Percentiles rank a stretch among this genome's conserved stretches.
These are phyloP conservation scores for Tetratostichococcus sp. DNA, from an alignment of 139 green algal genomes.

Conservation along the genomic window DNA sequence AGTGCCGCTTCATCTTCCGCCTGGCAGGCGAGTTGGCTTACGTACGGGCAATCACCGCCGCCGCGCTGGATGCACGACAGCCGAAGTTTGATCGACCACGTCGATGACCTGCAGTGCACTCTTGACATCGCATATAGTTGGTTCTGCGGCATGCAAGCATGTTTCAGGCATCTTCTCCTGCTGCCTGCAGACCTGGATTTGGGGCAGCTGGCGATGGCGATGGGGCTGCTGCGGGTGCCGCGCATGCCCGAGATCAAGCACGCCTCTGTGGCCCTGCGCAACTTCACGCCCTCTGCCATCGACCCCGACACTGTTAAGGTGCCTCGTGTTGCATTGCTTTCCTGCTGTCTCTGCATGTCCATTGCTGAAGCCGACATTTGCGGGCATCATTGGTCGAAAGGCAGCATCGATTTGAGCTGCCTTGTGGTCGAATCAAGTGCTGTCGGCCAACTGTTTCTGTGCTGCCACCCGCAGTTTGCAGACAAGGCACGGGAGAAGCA, in stretches of 20 bases:
- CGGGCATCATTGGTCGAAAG: too few relatives aligned
- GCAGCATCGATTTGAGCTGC: too few relatives aligned
- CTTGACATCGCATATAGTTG: too few relatives aligned
- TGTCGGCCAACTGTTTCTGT: neutral
- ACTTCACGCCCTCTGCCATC: constrained; percentile 50
- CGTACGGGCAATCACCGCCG: too few relatives aligned
- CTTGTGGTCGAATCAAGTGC: too few relatives aligned
- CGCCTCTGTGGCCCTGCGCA: constrained; percentile 15
- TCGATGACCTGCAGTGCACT: too few relatives aligned
- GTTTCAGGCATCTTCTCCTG: too few relatives aligned
- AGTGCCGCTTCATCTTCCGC: constrained; percentile 92
- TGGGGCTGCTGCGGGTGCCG: constrained; percentile 86
- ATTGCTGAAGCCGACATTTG: too few relatives aligned
- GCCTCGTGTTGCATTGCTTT: neutral
- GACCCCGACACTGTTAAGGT: constrained; percentile 58
- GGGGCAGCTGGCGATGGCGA: constrained; percentile 62
- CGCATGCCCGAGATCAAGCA: constrained; percentile 86
- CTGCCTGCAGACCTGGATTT: constrained; percentile 61
- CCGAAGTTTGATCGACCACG: too few relatives aligned
- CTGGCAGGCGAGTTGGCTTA: constrained; percentile 28
- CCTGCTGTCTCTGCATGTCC: too few relatives aligned
- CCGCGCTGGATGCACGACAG: too few relatives aligned
- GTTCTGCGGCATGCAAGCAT: too few relatives aligned
- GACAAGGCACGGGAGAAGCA: constrained; percentile 85
- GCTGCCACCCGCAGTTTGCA: constrained; percentile 38